phyloP scores from a whole-genome alignment of 2,329 filamentous ascomycete species.

The Penicillium sp. region DNA sequence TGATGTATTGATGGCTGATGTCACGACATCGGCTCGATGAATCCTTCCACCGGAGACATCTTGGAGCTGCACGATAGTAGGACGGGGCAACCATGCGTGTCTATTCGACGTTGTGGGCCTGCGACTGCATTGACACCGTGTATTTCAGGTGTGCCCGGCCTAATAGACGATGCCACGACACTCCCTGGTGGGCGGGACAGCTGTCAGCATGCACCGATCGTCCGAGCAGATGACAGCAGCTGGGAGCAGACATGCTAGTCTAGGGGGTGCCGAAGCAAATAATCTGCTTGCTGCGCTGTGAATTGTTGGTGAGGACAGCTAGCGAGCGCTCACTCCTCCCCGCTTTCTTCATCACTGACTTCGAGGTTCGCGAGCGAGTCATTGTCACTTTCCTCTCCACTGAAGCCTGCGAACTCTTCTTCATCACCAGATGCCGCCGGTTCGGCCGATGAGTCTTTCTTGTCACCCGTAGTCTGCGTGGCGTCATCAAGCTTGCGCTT shows the following conservation, averaged over 20 bases:
- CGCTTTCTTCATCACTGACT: constrained; percentile 48
- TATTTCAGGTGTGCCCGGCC: constrained; percentile 12
- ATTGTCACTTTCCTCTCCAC: constrained; percentile 49
- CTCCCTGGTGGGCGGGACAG: constrained; percentile 6
- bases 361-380: constrained; percentile 50
- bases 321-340: constrained; percentile 42
- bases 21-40: constrained; percentile 4
- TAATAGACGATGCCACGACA: constrained; percentile 9
- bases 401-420: constrained; percentile 42
- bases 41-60: constrained; percentile 18
- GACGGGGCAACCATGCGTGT: constrained; percentile 14
- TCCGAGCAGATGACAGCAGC: constrained; percentile 13
- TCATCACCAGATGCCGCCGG: constrained; percentile 39
- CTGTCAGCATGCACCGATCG: constrained; percentile 14
- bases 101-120: constrained; percentile 21
- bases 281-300: constrained; percentile 5
- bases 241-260: background rate
- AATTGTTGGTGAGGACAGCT: background rate
- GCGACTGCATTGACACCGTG: constrained; percentile 16
- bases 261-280: background rate
- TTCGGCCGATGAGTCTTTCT: constrained; percentile 35
- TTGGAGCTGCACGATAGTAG: constrained; percentile 6
- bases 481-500: constrained; percentile 74
- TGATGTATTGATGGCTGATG: constrained; percentile 2
- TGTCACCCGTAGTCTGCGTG: constrained; percentile 39